These are phyloP conservation scores for Piromyces finnis DNA, from an alignment of 192 early-diverging fungal genomes.

Conservation along the genomic window DNA sequence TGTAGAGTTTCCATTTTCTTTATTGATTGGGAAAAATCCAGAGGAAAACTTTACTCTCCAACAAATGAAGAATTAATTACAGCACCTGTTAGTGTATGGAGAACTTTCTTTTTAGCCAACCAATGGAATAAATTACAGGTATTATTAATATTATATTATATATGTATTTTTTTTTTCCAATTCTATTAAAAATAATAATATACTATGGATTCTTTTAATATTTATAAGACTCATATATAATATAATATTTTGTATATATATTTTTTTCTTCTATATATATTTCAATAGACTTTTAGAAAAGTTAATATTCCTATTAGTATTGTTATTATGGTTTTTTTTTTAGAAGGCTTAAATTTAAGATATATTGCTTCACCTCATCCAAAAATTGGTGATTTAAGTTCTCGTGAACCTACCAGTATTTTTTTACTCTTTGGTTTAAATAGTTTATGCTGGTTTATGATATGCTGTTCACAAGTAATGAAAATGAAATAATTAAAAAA, in stretches of 20 bases:
- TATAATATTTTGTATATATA: no score
- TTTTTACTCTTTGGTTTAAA: conserved; percentile 25
- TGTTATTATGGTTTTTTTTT: conserved; percentile 20
- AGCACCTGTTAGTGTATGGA: conserved; percentile 29
- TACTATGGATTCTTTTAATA: no score
- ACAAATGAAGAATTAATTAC: conserved; percentile 1
- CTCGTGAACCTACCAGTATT: conserved; percentile 9
- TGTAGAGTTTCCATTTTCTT: conserved; percentile 27
- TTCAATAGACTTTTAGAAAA: conserved; percentile 14
- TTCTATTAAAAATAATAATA: no score
- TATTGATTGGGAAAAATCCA: conserved; percentile 35
- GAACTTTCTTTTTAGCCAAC: conserved; percentile 29
- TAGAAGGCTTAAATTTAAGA: conserved; percentile 12
- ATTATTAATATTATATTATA: no score
- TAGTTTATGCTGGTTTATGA: conserved; percentile 11
- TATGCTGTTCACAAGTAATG: conserved; percentile 18
- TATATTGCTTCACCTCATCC: conserved; percentile 21
- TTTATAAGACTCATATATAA: no score
- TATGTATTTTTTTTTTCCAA: no score
- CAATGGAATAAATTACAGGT: conserved; percentile 25
- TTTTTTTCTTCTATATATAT: no score
- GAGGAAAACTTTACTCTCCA: conserved; percentile 9
- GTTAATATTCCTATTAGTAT: conserved; percentile 19
- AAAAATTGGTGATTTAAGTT: conserved; percentile 11
- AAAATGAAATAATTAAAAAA: no score